Base-by-base conservation (phyloP, 2,329 filamentous ascomycete genomes). In the Diaporthe eres region DNA sequence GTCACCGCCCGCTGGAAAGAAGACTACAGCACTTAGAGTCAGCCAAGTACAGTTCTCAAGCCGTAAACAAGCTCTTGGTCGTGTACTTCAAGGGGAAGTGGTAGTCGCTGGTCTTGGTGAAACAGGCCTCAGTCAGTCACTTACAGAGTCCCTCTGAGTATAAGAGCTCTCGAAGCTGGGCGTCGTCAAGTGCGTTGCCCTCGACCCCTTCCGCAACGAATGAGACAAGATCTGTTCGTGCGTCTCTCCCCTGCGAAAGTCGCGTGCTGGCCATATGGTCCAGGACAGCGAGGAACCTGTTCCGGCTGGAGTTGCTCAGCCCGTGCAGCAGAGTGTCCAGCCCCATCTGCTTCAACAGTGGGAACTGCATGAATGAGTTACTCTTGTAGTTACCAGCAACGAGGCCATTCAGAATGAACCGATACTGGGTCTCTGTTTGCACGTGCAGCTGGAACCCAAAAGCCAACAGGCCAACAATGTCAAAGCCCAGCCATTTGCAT, bases 141-240 rank as follows among this genome's bases (percentile, higher is more conserved):
- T 49, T 49, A 65, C 61, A 65, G 2, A 65, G 61, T 4, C 61
- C 61, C 5, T 65, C 61, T 1, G 61, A 65, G 28, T 47, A 72
- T 72, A 78, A 77, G 2, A 80, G 76, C 44, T 79, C 76, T 7
- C 55, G 51, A 4, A 72, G 57, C n/a, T 72, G 65, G 9, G 74
- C 15, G n/a, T 70, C 51, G 13, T 71, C 68, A n/a, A 72, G 55
- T 7, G 34, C 68, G 15, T 63, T 70, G 12, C 74, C 44, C 28
- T 77, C 63, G 28, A 76, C 19, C 3, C 31, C 47, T 12, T 77
- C 74, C 2, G 74, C 87, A 0, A 90, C 81, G 74, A 88, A 88
- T 0, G 85, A 88, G 77, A 89, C 89, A 60, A 90, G 86, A 4
- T 85, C 84, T 42, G 87, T 79, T 74, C 85, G 83, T 15, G 86